A percentile compares a stretch with the other conserved stretches of the same genome.
These are phyloP conservation scores for Limtongia smithiae DNA, from an alignment of 805 yeast species.

Conservation along the genomic window DNA sequence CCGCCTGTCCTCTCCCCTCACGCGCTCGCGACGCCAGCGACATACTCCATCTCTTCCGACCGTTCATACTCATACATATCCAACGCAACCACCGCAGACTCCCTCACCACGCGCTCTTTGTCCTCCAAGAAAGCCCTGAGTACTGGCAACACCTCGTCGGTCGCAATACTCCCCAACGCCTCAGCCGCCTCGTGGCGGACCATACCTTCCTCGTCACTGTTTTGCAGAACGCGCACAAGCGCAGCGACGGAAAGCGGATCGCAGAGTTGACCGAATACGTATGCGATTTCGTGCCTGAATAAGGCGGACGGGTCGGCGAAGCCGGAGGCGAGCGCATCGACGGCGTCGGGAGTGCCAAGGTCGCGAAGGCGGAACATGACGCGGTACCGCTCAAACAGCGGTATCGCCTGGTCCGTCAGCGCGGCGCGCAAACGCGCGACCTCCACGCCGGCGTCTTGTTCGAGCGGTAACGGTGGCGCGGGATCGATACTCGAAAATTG, in stretches of 20 bases:
- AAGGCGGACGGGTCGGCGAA: conserved; percentile 87
- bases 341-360: conserved; percentile 88
- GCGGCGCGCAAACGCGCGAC: conserved; percentile 62
- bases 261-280: conserved; percentile 95
- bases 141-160: conserved; percentile 90
- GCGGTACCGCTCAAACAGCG: conserved; percentile 91
- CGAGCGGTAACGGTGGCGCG: conserved; percentile 91
- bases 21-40: too few species aligned
- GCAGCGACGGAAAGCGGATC: conserved; percentile 90
- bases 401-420: conserved; percentile 69
- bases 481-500: conserved; percentile 90
- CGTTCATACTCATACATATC: conserved; percentile 95
- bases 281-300: conserved; percentile 96
- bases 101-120: conserved; percentile 85
- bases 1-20: too few species aligned
- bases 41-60: conserved; percentile 29
- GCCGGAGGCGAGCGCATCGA: conserved; percentile 85
- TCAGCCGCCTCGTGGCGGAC: conserved; percentile 99
- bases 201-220: conserved; percentile 88
- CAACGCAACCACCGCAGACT: conserved; percentile 92
- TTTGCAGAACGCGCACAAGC: conserved; percentile 73
- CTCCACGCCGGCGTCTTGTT: conserved; percentile 42
- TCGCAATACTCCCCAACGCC: conserved; percentile 94
- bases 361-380: conserved; percentile 98
- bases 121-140: conserved; percentile 75